These are phyloP conservation scores for Prunus salicina DNA, from an alignment of 306 rosid genomes.

Conservation along the genomic window DNA sequence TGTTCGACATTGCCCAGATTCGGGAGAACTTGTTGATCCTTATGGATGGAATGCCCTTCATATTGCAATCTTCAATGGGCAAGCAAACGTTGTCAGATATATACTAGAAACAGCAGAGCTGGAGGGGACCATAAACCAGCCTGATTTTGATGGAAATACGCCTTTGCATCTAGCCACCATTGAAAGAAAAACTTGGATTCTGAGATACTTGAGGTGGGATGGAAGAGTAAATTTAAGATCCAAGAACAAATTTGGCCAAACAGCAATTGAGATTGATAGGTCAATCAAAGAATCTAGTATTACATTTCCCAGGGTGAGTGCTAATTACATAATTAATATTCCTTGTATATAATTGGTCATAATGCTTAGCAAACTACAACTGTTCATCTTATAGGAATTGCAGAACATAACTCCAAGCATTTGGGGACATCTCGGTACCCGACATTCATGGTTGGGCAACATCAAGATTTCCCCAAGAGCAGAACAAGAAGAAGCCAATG, in stretches of 20 bases:
- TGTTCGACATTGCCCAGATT: not conserved
- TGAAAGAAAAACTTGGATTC: not conserved
- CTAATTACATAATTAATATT: not conserved
- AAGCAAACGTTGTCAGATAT: not conserved
- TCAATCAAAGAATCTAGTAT: not conserved
- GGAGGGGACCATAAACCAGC: not conserved
- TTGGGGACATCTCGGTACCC: not conserved
- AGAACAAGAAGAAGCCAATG: not conserved
- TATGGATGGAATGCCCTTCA: not conserved
- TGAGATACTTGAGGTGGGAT: not conserved
- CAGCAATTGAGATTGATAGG: not conserved
- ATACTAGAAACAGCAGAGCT: not conserved
- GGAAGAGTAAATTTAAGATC: constrained; percentile 1
- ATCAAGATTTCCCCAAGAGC: not conserved
- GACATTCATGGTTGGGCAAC: not conserved
- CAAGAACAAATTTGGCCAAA: not conserved
- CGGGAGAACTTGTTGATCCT: not conserved
- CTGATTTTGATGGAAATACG: constrained; percentile 1
- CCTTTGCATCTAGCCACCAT: not conserved
- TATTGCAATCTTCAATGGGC: not conserved
- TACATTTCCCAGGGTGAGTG: not conserved
- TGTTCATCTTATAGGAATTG: not conserved
- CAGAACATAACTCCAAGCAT: not conserved
- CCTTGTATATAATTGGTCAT: not conserved
- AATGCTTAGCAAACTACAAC: not conserved